Conservation (phyloP, 192 early-diverging fungal genomes). For the Entophlyctis luteolus region DNA sequence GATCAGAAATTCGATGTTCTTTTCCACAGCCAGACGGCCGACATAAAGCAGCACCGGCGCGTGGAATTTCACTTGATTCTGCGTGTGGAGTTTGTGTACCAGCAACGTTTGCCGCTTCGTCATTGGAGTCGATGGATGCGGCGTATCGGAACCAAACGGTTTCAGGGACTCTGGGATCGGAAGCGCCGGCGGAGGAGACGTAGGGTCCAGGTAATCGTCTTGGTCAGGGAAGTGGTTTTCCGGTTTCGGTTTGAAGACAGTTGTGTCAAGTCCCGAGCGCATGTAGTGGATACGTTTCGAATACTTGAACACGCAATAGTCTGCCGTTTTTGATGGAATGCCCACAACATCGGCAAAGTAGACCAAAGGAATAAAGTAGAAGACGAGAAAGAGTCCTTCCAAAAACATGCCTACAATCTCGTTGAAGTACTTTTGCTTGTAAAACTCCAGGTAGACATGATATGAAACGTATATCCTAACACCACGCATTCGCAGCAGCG, state of each 20-base stretch:
- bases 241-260: conserved; percentile 35
- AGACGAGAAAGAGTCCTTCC: conserved; percentile 32
- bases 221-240: conserved; percentile 13
- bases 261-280: conserved; percentile 48
- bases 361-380: conserved; percentile 48
- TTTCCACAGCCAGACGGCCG: conserved; percentile 50
- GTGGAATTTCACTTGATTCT: background rate
- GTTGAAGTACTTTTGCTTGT: conserved; percentile 43
- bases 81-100: conserved; percentile 11
- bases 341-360: conserved; percentile 46
- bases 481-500: conserved; percentile 33
- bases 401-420: conserved; percentile 34
- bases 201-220: conserved; percentile 19
- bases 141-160: background rate
- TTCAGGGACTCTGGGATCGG: conserved; percentile 16
- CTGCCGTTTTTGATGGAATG: conserved; percentile 45
- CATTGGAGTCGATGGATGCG: conserved; percentile 20
- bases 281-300: conserved; percentile 45
- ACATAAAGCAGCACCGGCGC: conserved; percentile 44
- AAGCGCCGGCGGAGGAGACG: conserved; percentile 3
- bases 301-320: conserved; percentile 40
- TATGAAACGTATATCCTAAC: conserved; percentile 53
- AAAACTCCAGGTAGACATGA: conserved; percentile 51
- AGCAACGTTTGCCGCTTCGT: conserved; percentile 4
- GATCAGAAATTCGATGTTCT: conserved; percentile 49